phyloP scores from a whole-genome alignment of 1,284 basidiomycete genomes.

The Ustilago sp. region DNA sequence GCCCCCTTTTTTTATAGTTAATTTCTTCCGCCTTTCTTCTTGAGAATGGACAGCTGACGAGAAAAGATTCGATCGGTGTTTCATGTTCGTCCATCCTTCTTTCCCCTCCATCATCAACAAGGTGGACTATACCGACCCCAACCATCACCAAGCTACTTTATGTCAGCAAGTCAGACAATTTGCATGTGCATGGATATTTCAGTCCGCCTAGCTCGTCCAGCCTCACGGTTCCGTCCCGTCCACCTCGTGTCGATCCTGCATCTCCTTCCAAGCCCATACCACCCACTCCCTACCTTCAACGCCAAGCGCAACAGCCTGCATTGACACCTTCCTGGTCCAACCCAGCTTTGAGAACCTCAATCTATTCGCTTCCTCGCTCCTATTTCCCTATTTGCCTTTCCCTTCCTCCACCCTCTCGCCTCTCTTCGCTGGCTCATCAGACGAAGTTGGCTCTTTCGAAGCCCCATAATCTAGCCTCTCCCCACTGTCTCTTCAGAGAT shows the following conservation, averaged over 20 bases:
- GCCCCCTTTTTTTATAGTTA: background rate
- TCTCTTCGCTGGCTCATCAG: background rate
- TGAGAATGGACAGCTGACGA: constrained; percentile 1
- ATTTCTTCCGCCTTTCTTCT: constrained; percentile 10
- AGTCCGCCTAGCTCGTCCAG: background rate
- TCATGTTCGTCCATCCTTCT: background rate
- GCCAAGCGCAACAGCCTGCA: background rate
- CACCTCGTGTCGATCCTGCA: background rate
- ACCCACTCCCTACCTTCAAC: background rate
- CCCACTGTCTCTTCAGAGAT: constrained; percentile 5
- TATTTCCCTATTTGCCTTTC: background rate
- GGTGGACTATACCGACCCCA: background rate
- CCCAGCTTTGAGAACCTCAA: background rate
- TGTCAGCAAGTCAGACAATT: background rate
- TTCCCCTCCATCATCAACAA: constrained; percentile 7
- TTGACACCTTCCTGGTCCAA: background rate
- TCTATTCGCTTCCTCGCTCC: background rate
- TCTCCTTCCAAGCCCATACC: background rate
- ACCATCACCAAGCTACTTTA: background rate
- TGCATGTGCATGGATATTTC: constrained; percentile 2
- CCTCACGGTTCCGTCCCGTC: background rate
- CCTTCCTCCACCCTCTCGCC: background rate
- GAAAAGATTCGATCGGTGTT: background rate
- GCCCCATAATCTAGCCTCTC: constrained; percentile 49
- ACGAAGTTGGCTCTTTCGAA: constrained; percentile 49